phyloP scores from a whole-genome alignment of 306 rosid genomes.

The Trichosanthes truncata region DNA sequence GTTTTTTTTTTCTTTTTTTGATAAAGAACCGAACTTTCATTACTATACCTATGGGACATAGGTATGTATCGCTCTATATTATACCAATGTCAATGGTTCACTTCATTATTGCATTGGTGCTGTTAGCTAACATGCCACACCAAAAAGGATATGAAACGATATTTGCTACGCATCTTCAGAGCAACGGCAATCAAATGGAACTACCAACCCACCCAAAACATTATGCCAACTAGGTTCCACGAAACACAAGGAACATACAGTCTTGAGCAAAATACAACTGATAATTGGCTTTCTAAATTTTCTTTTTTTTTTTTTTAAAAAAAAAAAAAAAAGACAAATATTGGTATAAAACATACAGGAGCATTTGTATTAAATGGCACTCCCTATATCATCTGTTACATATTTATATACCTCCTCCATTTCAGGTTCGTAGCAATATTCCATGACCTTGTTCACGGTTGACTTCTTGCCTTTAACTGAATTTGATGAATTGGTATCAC shows the following conservation, averaged over 20 bases:
- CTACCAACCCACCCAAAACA: not conserved
- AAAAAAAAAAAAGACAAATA: not conserved
- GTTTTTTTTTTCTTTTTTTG: no score
- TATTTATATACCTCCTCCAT: conserved; percentile 77
- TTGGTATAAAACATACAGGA: not conserved
- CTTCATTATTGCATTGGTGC: not conserved
- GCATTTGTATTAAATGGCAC: not conserved
- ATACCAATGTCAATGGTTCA: not conserved
- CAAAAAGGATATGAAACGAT: not conserved
- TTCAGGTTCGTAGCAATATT: conserved; percentile 97
- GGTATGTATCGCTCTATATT: not conserved
- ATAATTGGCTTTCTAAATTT: not conserved
- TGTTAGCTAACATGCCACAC: not conserved
- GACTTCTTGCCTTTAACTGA: conserved; percentile 75
- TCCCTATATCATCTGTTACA: not conserved
- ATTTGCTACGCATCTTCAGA: not conserved
- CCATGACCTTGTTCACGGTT: conserved; percentile 71
- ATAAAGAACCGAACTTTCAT: no score
- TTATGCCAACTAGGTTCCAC: not conserved
- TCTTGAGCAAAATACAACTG: not conserved
- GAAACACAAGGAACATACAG: not conserved
- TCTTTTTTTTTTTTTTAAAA: no score
- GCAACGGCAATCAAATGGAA: not conserved
- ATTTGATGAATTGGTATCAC: conserved; percentile 51
- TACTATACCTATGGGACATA: not conserved